These are phyloP conservation scores for Chlorociboria aeruginascens DNA, from an alignment of 495 filamentous ascomycete genomes.

Conservation along the genomic window DNA sequence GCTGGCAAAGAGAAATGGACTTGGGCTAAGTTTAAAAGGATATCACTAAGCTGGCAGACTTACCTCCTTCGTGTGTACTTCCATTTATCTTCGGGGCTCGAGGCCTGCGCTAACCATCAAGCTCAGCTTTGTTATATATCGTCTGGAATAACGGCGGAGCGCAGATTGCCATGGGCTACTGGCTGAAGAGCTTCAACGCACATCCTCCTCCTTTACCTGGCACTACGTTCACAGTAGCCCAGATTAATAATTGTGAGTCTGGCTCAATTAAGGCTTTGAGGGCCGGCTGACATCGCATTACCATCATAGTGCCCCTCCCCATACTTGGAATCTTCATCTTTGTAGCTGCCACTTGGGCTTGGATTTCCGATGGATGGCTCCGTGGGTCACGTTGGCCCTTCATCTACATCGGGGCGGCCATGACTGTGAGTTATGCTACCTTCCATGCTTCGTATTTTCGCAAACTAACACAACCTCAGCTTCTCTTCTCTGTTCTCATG, in stretches of 20 bases:
- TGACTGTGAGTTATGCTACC: constrained; percentile 20
- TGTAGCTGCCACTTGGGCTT: constrained; percentile 24
- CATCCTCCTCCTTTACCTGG: constrained; percentile 18
- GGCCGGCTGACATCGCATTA: not conserved
- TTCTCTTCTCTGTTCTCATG: constrained; percentile 23
- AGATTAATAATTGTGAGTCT: too few relatives aligned
- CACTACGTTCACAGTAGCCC: too few relatives aligned
- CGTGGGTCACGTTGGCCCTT: constrained; percentile 27
- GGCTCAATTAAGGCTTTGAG: constrained; percentile 13
- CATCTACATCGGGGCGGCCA: constrained; percentile 24
- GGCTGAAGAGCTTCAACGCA: constrained; percentile 21
- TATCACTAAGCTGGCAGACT: not conserved
- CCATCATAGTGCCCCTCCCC: constrained; percentile 22
- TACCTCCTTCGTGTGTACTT: too few relatives aligned
- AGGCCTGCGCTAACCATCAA: too few relatives aligned
- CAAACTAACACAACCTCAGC: not conserved
- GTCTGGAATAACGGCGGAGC: too few relatives aligned
- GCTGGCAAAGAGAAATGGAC: constrained; percentile 3
- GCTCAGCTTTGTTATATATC: too few relatives aligned
- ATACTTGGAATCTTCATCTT: constrained; percentile 24
- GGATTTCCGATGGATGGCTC: constrained; percentile 25
- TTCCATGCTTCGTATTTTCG: not conserved
- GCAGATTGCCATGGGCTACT: not conserved
- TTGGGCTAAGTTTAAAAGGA: constrained; percentile 6
- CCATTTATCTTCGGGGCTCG: too few relatives aligned